phyloP scores from a whole-genome alignment of 495 filamentous ascomycete genomes.

The Penicillium samsonianum region DNA sequence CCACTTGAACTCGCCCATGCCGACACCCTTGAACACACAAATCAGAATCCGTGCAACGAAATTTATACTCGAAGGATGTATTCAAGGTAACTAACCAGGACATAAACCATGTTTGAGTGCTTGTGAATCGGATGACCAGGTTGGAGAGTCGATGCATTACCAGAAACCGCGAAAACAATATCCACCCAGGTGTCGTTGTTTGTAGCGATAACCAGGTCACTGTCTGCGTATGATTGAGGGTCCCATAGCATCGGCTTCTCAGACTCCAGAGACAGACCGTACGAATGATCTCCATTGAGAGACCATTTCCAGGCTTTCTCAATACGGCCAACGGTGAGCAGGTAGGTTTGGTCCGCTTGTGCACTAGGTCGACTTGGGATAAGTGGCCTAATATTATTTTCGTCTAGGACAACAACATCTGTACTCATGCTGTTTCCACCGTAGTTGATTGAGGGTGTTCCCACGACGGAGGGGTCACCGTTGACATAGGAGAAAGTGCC shows the following conservation, averaged over 20 bases:
- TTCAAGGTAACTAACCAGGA: too few species aligned
- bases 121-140: constrained; percentile 54
- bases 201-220: constrained; percentile 29
- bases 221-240: constrained; percentile 40
- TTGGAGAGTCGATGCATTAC: constrained; percentile 12
- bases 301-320: constrained; percentile 25
- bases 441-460: constrained; percentile 24
- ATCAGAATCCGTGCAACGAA: too few species aligned
- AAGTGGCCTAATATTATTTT: too few species aligned
- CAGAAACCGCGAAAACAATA: constrained; percentile 28
- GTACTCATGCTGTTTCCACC: neutral
- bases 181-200: constrained; percentile 9
- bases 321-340: neutral
- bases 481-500: constrained; percentile 27
- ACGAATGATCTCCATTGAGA: constrained; percentile 28
- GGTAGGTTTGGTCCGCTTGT: neutral
- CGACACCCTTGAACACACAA: constrained; percentile 26
- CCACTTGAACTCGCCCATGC: constrained; percentile 42
- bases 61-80: too few species aligned
- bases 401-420: neutral
- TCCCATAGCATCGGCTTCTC: constrained; percentile 9
- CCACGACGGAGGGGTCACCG: constrained; percentile 15
- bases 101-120: constrained; percentile 50
- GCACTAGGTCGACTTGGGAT: neutral
- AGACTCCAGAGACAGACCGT: constrained; percentile 34